Evolutionary conservation across 805 yeast species (phyloP).

Genomic region (Komagataella kurtzmanii): DNA sequence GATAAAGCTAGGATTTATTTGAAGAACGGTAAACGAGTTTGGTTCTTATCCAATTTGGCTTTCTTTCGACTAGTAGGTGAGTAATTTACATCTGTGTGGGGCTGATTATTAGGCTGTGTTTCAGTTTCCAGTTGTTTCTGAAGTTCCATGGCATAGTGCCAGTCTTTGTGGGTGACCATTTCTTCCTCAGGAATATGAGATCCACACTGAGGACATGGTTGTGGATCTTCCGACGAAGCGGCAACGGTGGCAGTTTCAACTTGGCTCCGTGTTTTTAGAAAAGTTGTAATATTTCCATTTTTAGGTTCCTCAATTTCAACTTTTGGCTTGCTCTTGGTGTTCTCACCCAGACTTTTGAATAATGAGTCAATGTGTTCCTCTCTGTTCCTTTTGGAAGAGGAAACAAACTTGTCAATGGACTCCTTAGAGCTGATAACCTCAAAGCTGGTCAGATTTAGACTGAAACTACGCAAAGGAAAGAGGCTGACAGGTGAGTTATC

Average conservation of each 20-base stretch:
- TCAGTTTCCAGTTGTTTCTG: not conserved
- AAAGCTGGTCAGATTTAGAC: conserved; percentile 40
- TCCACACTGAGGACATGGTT: conserved; percentile 1
- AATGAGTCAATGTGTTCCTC: conserved; percentile 2
- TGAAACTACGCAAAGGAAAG: conserved; percentile 38
- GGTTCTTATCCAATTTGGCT: not conserved
- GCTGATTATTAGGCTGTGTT: not conserved
- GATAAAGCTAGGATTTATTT: not conserved
- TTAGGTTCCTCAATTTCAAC: not conserved
- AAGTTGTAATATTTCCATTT: not conserved
- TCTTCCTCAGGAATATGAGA: conserved; percentile 1
- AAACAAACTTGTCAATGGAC: conserved; percentile 14
- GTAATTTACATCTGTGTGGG: not conserved
- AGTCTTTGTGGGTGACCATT: conserved; percentile 14
- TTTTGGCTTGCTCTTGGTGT: conserved; percentile 3
- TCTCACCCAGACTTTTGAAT: conserved; percentile 1
- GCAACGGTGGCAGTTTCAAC: not conserved
- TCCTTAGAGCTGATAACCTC: conserved; percentile 20
- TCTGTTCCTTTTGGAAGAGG: not conserved
- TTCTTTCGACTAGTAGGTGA: not conserved
- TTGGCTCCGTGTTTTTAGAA: not conserved
- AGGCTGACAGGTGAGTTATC: conserved; percentile 12
- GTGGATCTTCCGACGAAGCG: not conserved
- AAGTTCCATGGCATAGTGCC: conserved; percentile 11
- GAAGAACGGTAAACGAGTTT: not conserved